These are phyloP conservation scores for Gardenia jasminoides DNA, from an alignment of 257 asterid genomes.

Conservation along the genomic window DNA sequence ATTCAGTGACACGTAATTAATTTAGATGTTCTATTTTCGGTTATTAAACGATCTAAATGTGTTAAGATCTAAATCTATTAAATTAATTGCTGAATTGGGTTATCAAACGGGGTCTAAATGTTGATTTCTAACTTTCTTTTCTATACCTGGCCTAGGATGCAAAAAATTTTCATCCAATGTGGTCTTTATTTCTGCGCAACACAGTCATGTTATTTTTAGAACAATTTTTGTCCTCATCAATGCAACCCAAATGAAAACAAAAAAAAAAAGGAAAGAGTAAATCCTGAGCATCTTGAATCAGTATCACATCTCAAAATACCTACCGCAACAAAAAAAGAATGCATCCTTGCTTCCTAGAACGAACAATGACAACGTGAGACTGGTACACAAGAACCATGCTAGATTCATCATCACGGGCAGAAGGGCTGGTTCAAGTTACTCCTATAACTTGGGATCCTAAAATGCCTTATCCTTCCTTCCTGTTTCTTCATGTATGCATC, in stretches of 20 bases:
- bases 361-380: not conserved
- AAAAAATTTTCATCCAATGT: too few relatives aligned
- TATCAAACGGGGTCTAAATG: too few relatives aligned
- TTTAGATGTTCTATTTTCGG: too few relatives aligned
- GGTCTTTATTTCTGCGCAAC: not conserved
- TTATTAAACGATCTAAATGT: too few relatives aligned
- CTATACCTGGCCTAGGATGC: too few relatives aligned
- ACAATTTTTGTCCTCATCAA: not conserved
- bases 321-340: not conserved
- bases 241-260: not conserved
- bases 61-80: too few relatives aligned
- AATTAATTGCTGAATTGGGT: too few relatives aligned
- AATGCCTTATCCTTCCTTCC: constrained; percentile 82
- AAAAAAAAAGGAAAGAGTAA: too few relatives aligned
- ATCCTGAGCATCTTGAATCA: not conserved
- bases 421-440: constrained; percentile 55
- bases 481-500: constrained; percentile 76
- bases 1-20: too few relatives aligned
- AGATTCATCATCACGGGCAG: constrained; percentile 44
- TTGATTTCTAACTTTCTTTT: too few relatives aligned
- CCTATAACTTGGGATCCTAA: constrained; percentile 62
- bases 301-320: not conserved
- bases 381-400: not conserved
- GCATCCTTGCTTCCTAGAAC: not conserved
- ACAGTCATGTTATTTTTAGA: not conserved